Conservation (phyloP, 768 basidiomycete species). For the Russula foetens region DNA sequence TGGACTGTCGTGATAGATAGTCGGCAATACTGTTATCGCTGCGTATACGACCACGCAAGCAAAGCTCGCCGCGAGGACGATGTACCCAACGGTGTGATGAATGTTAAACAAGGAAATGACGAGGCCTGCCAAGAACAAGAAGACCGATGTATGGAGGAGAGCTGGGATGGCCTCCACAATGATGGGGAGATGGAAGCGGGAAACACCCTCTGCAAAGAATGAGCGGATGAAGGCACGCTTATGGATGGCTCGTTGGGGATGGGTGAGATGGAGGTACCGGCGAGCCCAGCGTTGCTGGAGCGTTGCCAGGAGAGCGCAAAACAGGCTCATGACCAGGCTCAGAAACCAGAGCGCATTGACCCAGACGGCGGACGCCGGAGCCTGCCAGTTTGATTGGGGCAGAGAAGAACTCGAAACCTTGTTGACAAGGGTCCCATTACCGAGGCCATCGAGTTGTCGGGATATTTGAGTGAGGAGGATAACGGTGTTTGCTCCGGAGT, state of each 20-base stretch:
- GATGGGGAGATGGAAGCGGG: background rate
- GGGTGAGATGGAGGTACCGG: background rate
- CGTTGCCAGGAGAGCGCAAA: conserved; percentile 10
- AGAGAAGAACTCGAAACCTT: background rate
- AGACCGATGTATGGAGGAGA: conserved; percentile 8
- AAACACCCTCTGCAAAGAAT: conserved; percentile 1
- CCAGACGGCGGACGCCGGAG: conserved; percentile 1
- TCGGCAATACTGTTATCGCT: conserved; percentile 4
- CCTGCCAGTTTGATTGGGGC: background rate
- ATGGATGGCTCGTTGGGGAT: background rate
- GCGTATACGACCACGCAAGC: background rate
- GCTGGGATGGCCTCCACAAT: conserved; percentile 2
- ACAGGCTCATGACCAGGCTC: conserved; percentile 6
- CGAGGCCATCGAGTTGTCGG: background rate
- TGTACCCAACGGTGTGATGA: conserved; percentile 4
- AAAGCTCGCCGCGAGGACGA: background rate
- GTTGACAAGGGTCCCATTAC: background rate
- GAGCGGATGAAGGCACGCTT: conserved; percentile 8
- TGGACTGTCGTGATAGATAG: background rate
- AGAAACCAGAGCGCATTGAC: conserved; percentile 11
- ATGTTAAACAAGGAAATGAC: conserved; percentile 10
- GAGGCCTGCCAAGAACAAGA: conserved; percentile 11
- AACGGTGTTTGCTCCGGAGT: background rate
- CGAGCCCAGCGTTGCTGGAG: conserved; percentile 12
- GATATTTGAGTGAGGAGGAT: conserved; percentile 15